These are phyloP conservation scores for Bruguiera hainesii DNA, from an alignment of 441 rosid species.

Conservation along the genomic window DNA sequence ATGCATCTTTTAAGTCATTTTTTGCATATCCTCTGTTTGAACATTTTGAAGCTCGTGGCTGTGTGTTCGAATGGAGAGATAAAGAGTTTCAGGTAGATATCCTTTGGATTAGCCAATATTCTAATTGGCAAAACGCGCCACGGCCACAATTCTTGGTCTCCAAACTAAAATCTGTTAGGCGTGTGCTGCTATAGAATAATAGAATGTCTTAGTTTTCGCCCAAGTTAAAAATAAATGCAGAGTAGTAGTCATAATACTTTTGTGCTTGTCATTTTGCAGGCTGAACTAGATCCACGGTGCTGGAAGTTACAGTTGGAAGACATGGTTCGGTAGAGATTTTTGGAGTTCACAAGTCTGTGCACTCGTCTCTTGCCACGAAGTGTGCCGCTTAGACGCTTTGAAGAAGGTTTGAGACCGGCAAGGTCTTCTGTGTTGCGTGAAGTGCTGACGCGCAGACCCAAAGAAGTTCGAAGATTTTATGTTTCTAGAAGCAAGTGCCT, in stretches of 20 bases:
- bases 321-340: constrained; percentile 22
- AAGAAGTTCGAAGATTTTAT: no score
- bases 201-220: no score
- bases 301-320: constrained; percentile 72
- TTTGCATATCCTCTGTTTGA: constrained; percentile 47
- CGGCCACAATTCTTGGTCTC: neutral
- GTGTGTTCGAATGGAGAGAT: constrained; percentile 79
- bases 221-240: neutral
- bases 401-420: neutral
- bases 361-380: neutral
- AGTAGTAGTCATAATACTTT: neutral
- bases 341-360: neutral
- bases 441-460: no score
- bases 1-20: constrained; percentile 46
- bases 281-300: constrained; percentile 74
- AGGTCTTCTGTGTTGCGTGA: no score
- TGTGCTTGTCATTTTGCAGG: constrained; percentile 33
- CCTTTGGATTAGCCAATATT: neutral
- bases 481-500: no score
- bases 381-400: neutral
- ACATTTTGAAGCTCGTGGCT: constrained; percentile 75
- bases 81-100: constrained; percentile 57
- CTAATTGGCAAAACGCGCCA: neutral
- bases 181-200: no score
- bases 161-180: no score